Conservation (phyloP, 352 stramenopile species). For the Phytophthora pluvialis region DNA sequence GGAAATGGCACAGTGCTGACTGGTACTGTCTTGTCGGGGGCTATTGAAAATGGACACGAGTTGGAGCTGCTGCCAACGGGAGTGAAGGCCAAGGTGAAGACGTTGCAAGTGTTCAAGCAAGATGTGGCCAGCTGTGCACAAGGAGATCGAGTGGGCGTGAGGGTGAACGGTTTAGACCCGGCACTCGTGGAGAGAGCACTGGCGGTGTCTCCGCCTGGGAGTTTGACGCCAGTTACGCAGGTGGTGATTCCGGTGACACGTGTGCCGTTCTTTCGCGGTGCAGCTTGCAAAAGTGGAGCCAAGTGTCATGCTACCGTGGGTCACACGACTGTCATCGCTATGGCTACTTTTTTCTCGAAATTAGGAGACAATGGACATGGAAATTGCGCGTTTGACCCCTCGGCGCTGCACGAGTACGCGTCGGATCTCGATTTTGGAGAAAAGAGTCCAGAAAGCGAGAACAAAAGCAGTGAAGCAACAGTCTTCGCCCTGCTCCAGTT, state of each 20-base stretch:
- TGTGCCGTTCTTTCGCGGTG: conserved; percentile 62
- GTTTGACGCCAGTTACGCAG: conserved; percentile 55
- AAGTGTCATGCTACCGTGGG: conserved; percentile 83
- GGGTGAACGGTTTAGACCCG: conserved; percentile 81
- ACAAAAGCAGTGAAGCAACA: background rate
- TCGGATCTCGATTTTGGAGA: conserved; percentile 31
- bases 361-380: conserved; percentile 11
- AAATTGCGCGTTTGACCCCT: conserved; percentile 42
- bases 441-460: background rate
- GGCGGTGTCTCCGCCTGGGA: conserved; percentile 55
- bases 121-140: conserved; percentile 81
- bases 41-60: conserved; percentile 88
- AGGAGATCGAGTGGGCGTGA: conserved; percentile 97
- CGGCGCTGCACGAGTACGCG: conserved; percentile 56
- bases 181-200: conserved; percentile 67
- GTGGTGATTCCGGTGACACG: conserved; percentile 61
- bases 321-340: conserved; percentile 77
- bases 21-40: conserved; percentile 92
- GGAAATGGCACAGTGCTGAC: conserved; percentile 98
- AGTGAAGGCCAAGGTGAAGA: conserved; percentile 96
- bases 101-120: conserved; percentile 97
- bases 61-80: conserved; percentile 92
- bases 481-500: conserved; percentile 77
- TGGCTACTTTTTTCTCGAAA: conserved; percentile 64
- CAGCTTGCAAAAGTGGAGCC: conserved; percentile 56